Base-by-base conservation (phyloP, 2,329 filamentous ascomycete genomes). In the Pseudogymnoascus sp. region DNA sequence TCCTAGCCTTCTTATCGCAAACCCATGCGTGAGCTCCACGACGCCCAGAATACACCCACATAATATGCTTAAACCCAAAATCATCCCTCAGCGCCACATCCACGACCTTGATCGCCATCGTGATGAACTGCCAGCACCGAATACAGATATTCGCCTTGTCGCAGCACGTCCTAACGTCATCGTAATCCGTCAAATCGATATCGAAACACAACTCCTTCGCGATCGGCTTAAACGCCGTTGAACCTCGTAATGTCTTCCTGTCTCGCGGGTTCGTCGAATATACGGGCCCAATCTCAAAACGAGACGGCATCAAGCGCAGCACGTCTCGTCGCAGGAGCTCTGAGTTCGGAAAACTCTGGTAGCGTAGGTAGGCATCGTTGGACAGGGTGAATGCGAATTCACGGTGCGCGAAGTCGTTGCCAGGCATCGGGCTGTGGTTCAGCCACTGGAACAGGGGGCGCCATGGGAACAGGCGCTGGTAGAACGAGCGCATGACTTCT, bases 181-280 rank as follows among this genome's bases (percentile, higher is more conserved):
- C 94, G 76, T 99, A 99, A 77, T 97, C 94, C 62, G 94, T 97
- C 83, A 99, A 83, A 83, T 99, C 94, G 70, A 99, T 97, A 88
- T 99, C 94, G 75, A 99, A 97, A 69, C 96, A 96, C 39, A 99
- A 79, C 74, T 99, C 94, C 74, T 99, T 99, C 62, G 90, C 83
- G 33, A 97, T 75, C 0, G 94, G 93, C 66, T 88, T 89, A 78
- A 99, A 97, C 7, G 90, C 85, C 58, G 85, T 85, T 37, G 87
- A 83, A 74, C 92, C 93, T 61, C 88, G 86, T 35, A 97, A 76
- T 0, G 88, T 88, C 77, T 97, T 99, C 71, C 93, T 87, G 70
- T 99, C 94, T 69, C 92, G 88, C 0, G 94, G 94, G 73, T 97
- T 97, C 55, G 92, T 89, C 61, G 83, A 91, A 78, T 99, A 99